Conservation (phyloP, 2,329 filamentous ascomycete species). For the Phialemoniopsis sp. region DNA sequence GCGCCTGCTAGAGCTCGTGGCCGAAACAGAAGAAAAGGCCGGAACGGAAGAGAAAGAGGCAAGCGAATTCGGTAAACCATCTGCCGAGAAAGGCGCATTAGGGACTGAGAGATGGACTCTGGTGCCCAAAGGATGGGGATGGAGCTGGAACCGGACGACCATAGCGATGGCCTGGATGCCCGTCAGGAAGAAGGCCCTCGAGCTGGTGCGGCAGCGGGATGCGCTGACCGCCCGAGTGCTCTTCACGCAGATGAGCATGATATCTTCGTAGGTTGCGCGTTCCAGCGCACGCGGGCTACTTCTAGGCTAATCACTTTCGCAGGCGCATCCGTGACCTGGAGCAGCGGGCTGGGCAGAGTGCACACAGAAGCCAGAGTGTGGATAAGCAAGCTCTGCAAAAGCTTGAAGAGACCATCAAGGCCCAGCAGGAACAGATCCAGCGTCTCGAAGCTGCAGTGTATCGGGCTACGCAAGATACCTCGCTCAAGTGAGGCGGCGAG, state of each 20-base stretch:
- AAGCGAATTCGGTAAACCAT: not conserved
- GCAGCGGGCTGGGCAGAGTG: slow-evolving; percentile 16
- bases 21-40: slow-evolving; percentile 31
- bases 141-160: slow-evolving; percentile 19
- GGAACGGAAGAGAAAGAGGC: slow-evolving; percentile 9
- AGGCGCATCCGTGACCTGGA: slow-evolving; percentile 29
- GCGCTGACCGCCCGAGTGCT: slow-evolving; percentile 37
- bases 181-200: slow-evolving; percentile 36
- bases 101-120: slow-evolving; percentile 26
- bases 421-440: slow-evolving; percentile 20
- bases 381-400: slow-evolving; percentile 18
- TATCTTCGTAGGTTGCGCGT: slow-evolving; percentile 29
- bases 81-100: slow-evolving; percentile 9
- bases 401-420: slow-evolving; percentile 16
- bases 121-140: slow-evolving; percentile 29
- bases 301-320: slow-evolving; percentile 2
- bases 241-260: slow-evolving; percentile 44
- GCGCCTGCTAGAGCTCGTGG: slow-evolving; percentile 37
- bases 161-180: slow-evolving; percentile 41
- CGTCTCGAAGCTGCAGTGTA: slow-evolving; percentile 19
- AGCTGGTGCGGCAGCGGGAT: slow-evolving; percentile 40
- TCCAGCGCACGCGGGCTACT: not conserved
- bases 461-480: slow-evolving; percentile 13
- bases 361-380: slow-evolving; percentile 12
- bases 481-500: too few species aligned